A percentile compares a stretch with the other conserved stretches of the same genome.
Evolutionary conservation across 371 early-diverging fungal species (phyloP).

Genomic region (Mortierella sp.): DNA sequence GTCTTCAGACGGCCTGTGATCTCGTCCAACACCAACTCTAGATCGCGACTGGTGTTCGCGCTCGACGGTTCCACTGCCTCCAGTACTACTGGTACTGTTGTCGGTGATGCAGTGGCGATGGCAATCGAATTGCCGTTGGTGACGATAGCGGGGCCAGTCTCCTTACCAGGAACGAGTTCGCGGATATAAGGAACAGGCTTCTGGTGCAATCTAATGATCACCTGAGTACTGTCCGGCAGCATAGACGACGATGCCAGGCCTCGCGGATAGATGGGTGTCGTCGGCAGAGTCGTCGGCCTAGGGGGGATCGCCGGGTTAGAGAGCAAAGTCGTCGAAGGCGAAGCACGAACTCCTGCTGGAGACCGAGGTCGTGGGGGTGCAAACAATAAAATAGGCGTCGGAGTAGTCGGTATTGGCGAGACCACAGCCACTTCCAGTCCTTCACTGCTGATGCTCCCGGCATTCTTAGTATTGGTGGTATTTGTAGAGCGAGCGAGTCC

Average conservation of each 20-base stretch:
- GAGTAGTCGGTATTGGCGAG: not conserved
- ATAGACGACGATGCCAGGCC: constrained; percentile 23
- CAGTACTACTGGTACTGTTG: not conserved
- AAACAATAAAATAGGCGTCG: not conserved
- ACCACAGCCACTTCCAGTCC: not conserved
- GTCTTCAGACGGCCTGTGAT: constrained; percentile 37
- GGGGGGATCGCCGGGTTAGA: not conserved
- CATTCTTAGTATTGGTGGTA: not conserved
- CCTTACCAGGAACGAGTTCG: constrained; percentile 31
- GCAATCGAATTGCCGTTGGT: not conserved
- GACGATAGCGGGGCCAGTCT: not conserved
- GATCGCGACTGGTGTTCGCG: constrained; percentile 42
- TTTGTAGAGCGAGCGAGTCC: not conserved
- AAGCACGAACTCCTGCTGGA: not conserved
- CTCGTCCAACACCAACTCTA: constrained; percentile 36
- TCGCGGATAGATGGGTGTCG: constrained; percentile 30
- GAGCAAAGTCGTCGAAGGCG: not conserved
- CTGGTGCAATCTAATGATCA: constrained; percentile 16
- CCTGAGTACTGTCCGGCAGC: not conserved
- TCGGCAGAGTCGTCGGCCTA: not conserved
- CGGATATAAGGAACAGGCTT: constrained; percentile 38
- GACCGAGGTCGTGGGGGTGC: constrained; percentile 4
- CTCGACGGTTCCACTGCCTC: not conserved
- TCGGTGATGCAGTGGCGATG: not conserved
- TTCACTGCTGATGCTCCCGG: not conserved